A percentile compares a stretch with the other conserved stretches of the same genome.
phyloP scores from a whole-genome alignment of 2,329 filamentous ascomycete genomes.

The Claviceps digitariae region DNA sequence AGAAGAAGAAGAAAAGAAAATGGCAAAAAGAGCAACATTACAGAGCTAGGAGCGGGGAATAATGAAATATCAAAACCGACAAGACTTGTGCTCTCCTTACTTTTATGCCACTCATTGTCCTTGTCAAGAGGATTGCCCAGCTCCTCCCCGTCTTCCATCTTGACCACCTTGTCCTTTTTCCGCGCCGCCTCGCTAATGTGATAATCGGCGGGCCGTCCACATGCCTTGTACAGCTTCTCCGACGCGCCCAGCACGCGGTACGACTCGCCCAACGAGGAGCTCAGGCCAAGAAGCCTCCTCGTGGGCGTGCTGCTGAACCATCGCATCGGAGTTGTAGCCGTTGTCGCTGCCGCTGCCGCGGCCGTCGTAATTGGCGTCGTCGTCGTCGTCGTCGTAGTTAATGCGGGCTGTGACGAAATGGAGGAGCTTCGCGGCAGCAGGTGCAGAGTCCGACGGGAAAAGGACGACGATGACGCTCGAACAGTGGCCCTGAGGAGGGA shows the following conservation, averaged over 20 bases:
- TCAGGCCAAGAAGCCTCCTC: constrained; percentile 20
- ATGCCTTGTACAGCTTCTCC: constrained; percentile 64
- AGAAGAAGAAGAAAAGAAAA: too few species aligned
- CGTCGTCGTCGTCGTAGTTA: constrained; percentile 1
- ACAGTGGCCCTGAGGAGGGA: constrained; percentile 22
- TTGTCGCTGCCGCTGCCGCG: constrained; percentile 5
- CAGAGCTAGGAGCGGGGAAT: too few species aligned
- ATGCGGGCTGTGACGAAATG: background rate
- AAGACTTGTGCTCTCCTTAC: constrained; percentile 41
- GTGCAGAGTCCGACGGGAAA: constrained; percentile 10
- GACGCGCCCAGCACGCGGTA: constrained; percentile 74
- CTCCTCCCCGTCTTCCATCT: constrained; percentile 68
- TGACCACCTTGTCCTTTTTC: constrained; percentile 52
- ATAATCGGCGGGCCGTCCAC: constrained; percentile 62
- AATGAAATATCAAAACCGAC: too few species aligned
- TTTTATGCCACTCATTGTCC: constrained; percentile 54
- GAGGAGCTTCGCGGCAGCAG: background rate
- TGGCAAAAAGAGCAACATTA: too few species aligned
- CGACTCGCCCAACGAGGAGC: constrained; percentile 23
- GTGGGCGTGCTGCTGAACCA: constrained; percentile 23
- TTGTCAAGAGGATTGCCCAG: constrained; percentile 39
- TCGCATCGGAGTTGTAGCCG: constrained; percentile 14
- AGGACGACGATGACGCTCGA: constrained; percentile 11
- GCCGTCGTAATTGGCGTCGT: too few species aligned
- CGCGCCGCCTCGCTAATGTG: constrained; percentile 54